Percentiles rank a stretch among this genome's conserved stretches.
Evolutionary conservation across 208 protist genomes (phyloP).

Genomic region (Vickermania spadyakhi): DNA sequence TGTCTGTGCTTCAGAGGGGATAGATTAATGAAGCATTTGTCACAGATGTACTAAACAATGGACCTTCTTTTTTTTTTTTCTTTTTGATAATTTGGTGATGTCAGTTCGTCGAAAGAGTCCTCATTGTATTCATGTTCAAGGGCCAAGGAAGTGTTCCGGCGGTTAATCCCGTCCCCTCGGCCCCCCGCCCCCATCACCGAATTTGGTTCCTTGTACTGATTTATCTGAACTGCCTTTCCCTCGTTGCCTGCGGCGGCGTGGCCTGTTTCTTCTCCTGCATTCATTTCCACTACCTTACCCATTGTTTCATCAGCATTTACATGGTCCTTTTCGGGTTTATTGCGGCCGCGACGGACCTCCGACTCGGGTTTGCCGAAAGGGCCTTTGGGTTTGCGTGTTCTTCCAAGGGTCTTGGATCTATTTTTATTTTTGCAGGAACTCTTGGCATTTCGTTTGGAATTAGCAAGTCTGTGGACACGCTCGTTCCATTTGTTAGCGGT

Average conservation of each 20-base stretch:
- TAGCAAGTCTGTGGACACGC: constrained; percentile 7
- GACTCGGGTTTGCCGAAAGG: constrained; percentile 13
- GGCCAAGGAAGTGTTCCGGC: not conserved
- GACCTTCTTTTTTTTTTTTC: no score
- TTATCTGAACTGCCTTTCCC: constrained; percentile 20
- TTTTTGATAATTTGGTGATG: no score
- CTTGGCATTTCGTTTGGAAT: constrained; percentile 39
- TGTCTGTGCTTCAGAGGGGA: no score
- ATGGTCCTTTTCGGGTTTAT: constrained; percentile 28
- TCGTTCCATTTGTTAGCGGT: constrained; percentile 36
- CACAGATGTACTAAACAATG: no score
- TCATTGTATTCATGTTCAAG: not conserved
- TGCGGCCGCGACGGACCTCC: constrained; percentile 14
- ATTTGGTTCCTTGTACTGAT: constrained; percentile 10
- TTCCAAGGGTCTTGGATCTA: constrained; percentile 19
- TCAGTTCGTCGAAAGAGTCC: no score
- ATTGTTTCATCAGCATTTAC: constrained; percentile 28
- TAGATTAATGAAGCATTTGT: no score
- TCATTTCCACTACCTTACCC: constrained; percentile 7
- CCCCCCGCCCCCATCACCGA: constrained; percentile 8
- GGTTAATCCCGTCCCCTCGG: not conserved
- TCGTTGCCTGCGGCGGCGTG: constrained; percentile 21
- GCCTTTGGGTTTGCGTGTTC: constrained; percentile 27
- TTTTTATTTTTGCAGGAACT: constrained; percentile 43
- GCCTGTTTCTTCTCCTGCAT: constrained; percentile 26